phyloP scores from a whole-genome alignment of 176 grass and related monocot species.

The sorghum (Sorghum bicolor) region DNA sequence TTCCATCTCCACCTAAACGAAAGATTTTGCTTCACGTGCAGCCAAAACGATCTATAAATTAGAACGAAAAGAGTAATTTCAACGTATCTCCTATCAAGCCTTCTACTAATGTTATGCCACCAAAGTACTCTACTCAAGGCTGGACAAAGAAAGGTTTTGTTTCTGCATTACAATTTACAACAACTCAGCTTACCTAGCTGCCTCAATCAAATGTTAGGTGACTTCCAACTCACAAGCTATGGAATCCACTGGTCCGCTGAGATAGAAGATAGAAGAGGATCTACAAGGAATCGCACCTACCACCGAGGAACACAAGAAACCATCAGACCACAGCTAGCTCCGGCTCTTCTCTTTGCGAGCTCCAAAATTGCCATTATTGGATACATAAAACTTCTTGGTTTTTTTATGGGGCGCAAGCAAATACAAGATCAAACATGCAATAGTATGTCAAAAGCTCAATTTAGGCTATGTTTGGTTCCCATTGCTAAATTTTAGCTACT shows the following conservation, averaged over 20 bases:
- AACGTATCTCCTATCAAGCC: background rate
- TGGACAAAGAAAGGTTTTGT: background rate
- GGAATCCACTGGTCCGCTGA: background rate
- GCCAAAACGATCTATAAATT: too few relatives aligned
- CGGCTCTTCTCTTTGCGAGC: background rate
- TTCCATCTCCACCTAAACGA: too few relatives aligned
- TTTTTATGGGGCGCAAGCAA: background rate
- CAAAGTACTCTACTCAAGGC: background rate
- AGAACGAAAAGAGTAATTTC: too few relatives aligned
- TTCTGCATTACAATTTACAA: background rate
- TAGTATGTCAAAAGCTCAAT: background rate
- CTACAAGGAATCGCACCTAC: slow-evolving; percentile 24
- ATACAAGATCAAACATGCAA: background rate
- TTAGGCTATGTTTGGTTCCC: too few relatives aligned
- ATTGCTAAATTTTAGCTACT: too few relatives aligned
- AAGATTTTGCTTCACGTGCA: too few relatives aligned
- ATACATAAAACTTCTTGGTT: background rate
- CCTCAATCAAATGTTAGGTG: slow-evolving; percentile 30
- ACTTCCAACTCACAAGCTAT: slow-evolving; percentile 20
- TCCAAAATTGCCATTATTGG: slow-evolving; percentile 22
- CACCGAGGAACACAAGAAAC: background rate
- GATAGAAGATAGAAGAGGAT: background rate
- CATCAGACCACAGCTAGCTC: background rate
- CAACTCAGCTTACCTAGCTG: background rate
- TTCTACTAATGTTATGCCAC: background rate